Evolutionary conservation across 148 eudicot species (phyloP), one percentile per base, ranked within the genome.

Genomic region (Agrostemma githago): DNA sequence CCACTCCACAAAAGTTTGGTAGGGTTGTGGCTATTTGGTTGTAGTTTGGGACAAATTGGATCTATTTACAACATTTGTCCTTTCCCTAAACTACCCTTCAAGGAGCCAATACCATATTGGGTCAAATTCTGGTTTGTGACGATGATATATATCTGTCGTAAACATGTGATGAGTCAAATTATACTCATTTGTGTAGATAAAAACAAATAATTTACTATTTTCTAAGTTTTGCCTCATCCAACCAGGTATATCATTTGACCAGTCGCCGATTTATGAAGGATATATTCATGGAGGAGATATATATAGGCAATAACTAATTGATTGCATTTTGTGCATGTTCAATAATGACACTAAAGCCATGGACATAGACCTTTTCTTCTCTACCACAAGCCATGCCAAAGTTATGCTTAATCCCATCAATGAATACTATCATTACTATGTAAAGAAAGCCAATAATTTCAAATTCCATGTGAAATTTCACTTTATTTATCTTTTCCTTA

Each of bases 11-110:
- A 51, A 3, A 65, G 19, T 63, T 57, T 43, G 54, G 76, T 71
- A 41, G 80, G 71, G 75, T 44, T 6, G 5, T 78, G 72, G 46
- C 60, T 58, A 68, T 72, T 78, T 72, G 76, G 43, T 57, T 72
- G 61, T 58, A 44, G 41, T 21, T 57, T 44, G 76, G 76, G 72
- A 72, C 76, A 78, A 72, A 78, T 57, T 65, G 53, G 60, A 58
- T 71, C 66, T 65, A 54, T 72, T n/a, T 72, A 78, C 42, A 26
- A 58, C 79, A 37, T 37, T 60, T 77, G 43, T 71, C 44, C n/a
- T 19, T 64, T 38, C 68, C 64, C 58, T 21, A 71, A 66, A 66
- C 70, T 42, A 56, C 42, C 70, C 58, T 38, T 15, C 11, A 46
- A 10, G 59, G 59, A 26, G 46, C 76, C 72, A 63, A 71, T 26